A percentile compares a stretch with the other conserved stretches of the same genome.
These are phyloP conservation scores for Tricholoma furcatifolium DNA, from an alignment of 768 basidiomycete species.

Conservation along the genomic window DNA sequence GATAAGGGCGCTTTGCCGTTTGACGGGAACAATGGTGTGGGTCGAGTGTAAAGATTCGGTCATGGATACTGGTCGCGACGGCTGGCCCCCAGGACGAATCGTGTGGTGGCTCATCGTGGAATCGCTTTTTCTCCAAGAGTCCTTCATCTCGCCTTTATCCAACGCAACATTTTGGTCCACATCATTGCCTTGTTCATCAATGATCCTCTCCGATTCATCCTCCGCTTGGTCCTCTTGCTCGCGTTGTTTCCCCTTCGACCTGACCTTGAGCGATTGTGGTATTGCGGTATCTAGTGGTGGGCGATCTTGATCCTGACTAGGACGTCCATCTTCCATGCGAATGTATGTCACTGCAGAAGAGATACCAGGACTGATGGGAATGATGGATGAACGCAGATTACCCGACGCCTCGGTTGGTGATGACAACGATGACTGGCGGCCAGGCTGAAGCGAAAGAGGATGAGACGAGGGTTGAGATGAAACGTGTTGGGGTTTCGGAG, in stretches of 20 bases:
- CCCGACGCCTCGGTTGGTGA: slow-evolving; percentile 13
- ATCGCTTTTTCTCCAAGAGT: slow-evolving; percentile 79
- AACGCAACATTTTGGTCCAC: slow-evolving; percentile 4
- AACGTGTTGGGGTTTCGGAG: slow-evolving; percentile 17
- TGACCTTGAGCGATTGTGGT: not conserved
- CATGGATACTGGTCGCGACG: slow-evolving; percentile 74
- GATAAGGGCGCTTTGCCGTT: slow-evolving; percentile 66
- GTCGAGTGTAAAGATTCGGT: slow-evolving; percentile 76
- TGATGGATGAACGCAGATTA: slow-evolving; percentile 48
- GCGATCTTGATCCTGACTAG: not conserved
- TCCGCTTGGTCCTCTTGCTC: slow-evolving; percentile 19
- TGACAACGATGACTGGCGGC: not conserved
- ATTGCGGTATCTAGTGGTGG: not conserved
- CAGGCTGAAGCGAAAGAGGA: too few relatives aligned
- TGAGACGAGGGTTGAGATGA: not conserved
- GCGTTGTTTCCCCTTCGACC: slow-evolving; percentile 5
- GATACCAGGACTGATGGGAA: slow-evolving; percentile 56
- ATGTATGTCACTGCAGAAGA: slow-evolving; percentile 59
- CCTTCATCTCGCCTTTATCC: slow-evolving; percentile 49
- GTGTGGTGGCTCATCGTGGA: slow-evolving; percentile 79
- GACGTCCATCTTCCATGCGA: slow-evolving; percentile 31
- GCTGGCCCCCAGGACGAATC: slow-evolving; percentile 54
- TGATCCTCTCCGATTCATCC: slow-evolving; percentile 3
- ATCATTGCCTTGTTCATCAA: slow-evolving; percentile 6
- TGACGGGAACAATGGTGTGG: slow-evolving; percentile 68